Conservation (phyloP, 192 early-diverging fungal species). For the Diversispora eburnea region DNA sequence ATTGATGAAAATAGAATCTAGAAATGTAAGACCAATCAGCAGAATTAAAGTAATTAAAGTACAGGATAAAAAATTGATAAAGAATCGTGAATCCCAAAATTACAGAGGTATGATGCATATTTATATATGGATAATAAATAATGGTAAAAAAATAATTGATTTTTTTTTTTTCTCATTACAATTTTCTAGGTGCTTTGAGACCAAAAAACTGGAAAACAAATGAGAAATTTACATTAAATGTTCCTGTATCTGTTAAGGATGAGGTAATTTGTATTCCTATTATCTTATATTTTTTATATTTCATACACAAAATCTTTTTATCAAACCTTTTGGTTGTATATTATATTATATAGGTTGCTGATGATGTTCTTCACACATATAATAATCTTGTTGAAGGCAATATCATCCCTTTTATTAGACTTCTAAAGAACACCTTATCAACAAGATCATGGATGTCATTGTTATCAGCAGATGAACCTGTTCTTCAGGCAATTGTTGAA, state of each 20-base stretch:
- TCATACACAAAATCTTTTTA: not conserved
- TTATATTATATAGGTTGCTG: not conserved
- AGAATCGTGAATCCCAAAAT: no score
- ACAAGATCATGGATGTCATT: slow-evolving; percentile 31
- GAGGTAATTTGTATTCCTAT: not conserved
- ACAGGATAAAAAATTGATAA: no score
- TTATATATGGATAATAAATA: no score
- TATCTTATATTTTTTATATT: not conserved
- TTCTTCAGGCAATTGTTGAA: slow-evolving; percentile 36
- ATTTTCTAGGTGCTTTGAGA: no score
- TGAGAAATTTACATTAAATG: no score
- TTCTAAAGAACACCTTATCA: slow-evolving; percentile 25
- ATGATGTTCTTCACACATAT: not conserved
- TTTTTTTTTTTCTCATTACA: no score
- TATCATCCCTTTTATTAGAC: not conserved
- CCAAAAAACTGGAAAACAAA: no score
- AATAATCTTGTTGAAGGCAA: not conserved
- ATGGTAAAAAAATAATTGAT: no score
- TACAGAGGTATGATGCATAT: no score
- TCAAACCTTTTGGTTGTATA: not conserved
- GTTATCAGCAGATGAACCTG: slow-evolving; percentile 28
- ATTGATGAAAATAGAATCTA: no score
- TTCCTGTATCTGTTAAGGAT: not conserved
- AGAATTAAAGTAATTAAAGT: no score
- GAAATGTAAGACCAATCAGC: no score